Base-by-base conservation (phyloP, 352 stramenopile genomes). In the Phytophthora podocarpi region DNA sequence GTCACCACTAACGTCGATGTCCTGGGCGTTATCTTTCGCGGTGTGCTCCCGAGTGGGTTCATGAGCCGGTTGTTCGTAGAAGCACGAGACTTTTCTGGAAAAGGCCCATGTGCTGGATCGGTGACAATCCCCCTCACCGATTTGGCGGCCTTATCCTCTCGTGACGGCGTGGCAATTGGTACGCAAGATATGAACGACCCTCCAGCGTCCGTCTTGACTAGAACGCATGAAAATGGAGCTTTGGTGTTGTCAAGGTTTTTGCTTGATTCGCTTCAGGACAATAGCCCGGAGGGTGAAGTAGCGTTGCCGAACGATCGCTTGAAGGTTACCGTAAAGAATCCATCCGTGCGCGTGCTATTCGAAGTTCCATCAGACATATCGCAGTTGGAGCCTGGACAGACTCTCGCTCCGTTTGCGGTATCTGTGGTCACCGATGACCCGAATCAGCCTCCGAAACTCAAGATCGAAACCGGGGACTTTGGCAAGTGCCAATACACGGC, bases 401-500 rank as follows among this genome's bases (percentile, higher is more conserved):
- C 62, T 3, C 73, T 89, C 23, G 67, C 74, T 9, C 82, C 82
- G 6, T 87, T 91, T 45, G 64, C 69, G 15, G 61, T 91, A 36
- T 67, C 67, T 3, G 54, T 91, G 10, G 67, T 76, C 21, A 90
- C 81, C 1, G 67, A 76, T 55, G 54, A 76, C 11, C 53, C 42
- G 12, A 67, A 66, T 2, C 67, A 80, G 7, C 55, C 70, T 1
- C 80, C 83, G 1, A 75, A 63, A 18, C 41, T 93, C 1, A 72
- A 68, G 15, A 52, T 93, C 11, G 77, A 89, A 32, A 90, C 81
- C 0, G 81, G 81, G 9, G 70, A 80, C 32, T 89, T 89, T 41
- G 74, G 79, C 26, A 93, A 93, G 52, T 90, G 74, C 3, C 76
- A 88, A 45, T 89, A 89, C 67, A 78, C 80, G 28, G 76, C 74